A percentile compares a stretch with the other conserved stretches of the same genome.
Evolutionary conservation across 129 eudicot species (phyloP).

Genomic region (Heracleum sosnowskyi): DNA sequence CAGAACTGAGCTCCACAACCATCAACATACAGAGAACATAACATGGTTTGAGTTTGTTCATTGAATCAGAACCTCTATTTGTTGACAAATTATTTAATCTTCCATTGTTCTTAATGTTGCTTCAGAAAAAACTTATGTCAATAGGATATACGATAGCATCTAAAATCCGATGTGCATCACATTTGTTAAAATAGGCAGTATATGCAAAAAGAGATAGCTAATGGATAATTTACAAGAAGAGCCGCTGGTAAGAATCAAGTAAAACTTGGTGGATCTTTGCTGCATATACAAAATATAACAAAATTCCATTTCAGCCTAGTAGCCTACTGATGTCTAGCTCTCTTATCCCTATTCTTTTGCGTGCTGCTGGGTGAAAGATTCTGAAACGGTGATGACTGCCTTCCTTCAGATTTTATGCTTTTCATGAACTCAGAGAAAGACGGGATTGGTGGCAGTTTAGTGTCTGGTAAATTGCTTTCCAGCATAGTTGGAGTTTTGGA

Average conservation of each 20-base stretch:
- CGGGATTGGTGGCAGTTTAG: slow-evolving; percentile 57
- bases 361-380: slow-evolving; percentile 29
- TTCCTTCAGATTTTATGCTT: slow-evolving; percentile 33
- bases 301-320: slow-evolving; percentile 1
- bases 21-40: neutral
- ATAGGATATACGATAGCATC: neutral
- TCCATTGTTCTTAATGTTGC: neutral
- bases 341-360: slow-evolving; percentile 38
- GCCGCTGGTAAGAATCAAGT: neutral
- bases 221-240: neutral
- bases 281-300: slow-evolving; percentile 9
- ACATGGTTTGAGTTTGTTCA: too few species aligned
- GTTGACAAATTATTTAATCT: neutral
- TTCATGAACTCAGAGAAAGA: slow-evolving; percentile 70
- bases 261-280: neutral
- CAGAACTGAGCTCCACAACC: too few species aligned
- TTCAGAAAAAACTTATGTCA: neutral
- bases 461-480: slow-evolving; percentile 22
- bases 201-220: neutral
- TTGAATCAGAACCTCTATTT: neutral
- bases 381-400: slow-evolving; percentile 24
- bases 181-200: neutral
- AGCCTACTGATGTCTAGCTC: slow-evolving; percentile 33
- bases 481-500: slow-evolving; percentile 16
- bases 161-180: neutral